Conservation (phyloP, 2,329 filamentous ascomycete genomes). For the Talaromyces sp. region DNA sequence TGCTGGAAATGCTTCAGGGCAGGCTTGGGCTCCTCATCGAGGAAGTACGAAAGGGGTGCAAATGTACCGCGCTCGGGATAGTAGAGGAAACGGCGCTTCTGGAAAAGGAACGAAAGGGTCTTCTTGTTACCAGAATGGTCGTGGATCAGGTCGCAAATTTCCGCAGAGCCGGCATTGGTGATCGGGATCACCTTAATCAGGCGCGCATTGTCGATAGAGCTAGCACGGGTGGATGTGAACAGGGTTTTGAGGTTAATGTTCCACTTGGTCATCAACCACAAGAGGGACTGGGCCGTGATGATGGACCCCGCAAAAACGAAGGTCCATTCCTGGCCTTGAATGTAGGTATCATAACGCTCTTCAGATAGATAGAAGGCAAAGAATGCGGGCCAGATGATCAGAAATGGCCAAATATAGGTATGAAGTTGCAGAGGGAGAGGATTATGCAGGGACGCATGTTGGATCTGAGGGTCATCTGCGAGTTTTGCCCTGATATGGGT, state of each 20-base stretch:
- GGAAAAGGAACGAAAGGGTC: conserved; percentile 88
- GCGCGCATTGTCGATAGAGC: conserved; percentile 70
- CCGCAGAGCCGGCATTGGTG: conserved; percentile 83
- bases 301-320: conserved; percentile 92
- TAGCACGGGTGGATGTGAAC: conserved; percentile 77
- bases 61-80: conserved; percentile 73
- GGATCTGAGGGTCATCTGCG: conserved; percentile 89
- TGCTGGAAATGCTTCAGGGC: conserved; percentile 75
- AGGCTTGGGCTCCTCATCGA: conserved; percentile 85
- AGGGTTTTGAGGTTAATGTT: conserved; percentile 81
- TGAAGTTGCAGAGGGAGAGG: conserved; percentile 80
- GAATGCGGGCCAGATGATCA: conserved; percentile 89
- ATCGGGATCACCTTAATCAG: conserved; percentile 92
- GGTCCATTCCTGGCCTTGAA: conserved; percentile 95
- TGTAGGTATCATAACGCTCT: conserved; percentile 86
- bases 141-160: conserved; percentile 80
- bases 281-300: conserved; percentile 80
- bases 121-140: conserved; percentile 75
- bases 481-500: conserved; percentile 67
- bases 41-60: conserved; percentile 75
- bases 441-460: conserved; percentile 82
- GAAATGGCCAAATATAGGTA: conserved; percentile 90
- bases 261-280: conserved; percentile 98
- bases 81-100: conserved; percentile 96
- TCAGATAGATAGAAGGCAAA: conserved; percentile 81